Evolutionary conservation across 139 green algal species (phyloP), one percentile per base, ranked within the genome.

Genomic region (Chlamydomonas sp.): DNA sequence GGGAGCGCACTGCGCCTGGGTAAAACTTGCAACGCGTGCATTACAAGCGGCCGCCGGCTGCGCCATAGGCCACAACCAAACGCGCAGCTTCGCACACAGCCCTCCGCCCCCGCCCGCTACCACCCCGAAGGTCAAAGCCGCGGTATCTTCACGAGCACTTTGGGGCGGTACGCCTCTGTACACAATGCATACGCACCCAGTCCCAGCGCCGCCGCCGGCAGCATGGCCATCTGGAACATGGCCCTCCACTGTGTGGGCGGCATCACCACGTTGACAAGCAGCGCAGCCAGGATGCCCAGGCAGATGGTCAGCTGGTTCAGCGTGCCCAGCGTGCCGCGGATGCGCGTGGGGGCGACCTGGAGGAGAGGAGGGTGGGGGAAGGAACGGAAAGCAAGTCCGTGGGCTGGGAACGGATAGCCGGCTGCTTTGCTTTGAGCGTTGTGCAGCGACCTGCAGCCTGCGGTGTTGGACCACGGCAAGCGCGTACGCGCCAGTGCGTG

Each of bases 301-400:
- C 96, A 99, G 90, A 99, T 99, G 86, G 95, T 90, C 18, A 99
- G 92, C 95, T 99, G 98, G 91, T 99, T 99, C n/a, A 98, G 80
- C 63, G 91, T 94, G 63, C 98, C 98, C 71, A 99, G 90, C 0
- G 93, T 85, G 61, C 98, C 98, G 18, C 98, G 95, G 71, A 98
- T 69, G 9, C 90, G 57, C 12, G 96, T 96, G 73, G 97, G 98
- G 1, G 96, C 92, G 0, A 99, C 94, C 95, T 99, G 92, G 58
- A 10, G 82, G 31, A 15, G 58, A 61, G 68, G 80, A 31, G 80
- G 58, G 16, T 66, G 17, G n/a, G 17, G 12, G 69, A 31, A n/a
- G 5, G 31, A 16, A 20, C 14, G 69, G 69, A 5, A 20, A 76
- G 66, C 31, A 64, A 15, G n/a, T 85, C 17, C 49, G n/a, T n/a